These are phyloP conservation scores for Gentiana dahurica DNA, from an alignment of 257 asterid genomes.

Conservation along the genomic window DNA sequence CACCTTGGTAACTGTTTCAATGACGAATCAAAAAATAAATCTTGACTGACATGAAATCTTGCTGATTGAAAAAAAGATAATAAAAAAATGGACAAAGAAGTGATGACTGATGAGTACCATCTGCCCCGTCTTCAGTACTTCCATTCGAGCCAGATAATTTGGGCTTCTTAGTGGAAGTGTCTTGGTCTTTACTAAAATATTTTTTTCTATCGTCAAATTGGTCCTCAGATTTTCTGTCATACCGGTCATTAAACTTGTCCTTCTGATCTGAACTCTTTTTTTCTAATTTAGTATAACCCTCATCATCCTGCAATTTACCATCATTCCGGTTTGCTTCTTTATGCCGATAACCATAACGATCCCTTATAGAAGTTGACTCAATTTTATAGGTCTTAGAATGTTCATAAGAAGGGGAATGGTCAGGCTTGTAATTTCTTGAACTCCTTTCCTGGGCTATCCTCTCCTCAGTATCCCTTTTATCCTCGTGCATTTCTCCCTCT, in stretches of 20 bases:
- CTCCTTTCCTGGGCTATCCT: slow-evolving; percentile 33
- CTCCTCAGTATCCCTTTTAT: slow-evolving; percentile 36
- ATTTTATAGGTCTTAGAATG: slow-evolving; percentile 33
- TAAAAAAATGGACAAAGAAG: not conserved
- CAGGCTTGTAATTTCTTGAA: slow-evolving; percentile 24
- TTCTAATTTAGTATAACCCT: slow-evolving; percentile 29
- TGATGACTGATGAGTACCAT: slow-evolving; percentile 22
- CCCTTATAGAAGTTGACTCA: slow-evolving; percentile 41
- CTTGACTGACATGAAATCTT: not conserved
- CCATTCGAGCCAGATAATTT: slow-evolving; percentile 29
- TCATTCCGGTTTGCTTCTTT: slow-evolving; percentile 43
- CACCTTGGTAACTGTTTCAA: slow-evolving; percentile 4
- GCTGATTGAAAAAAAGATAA: not conserved
- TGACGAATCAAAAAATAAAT: slow-evolving; percentile 2
- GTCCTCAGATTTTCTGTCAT: slow-evolving; percentile 22
- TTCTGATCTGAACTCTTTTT: slow-evolving; percentile 33
- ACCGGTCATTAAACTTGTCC: slow-evolving; percentile 26
- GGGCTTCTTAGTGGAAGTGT: slow-evolving; percentile 47
- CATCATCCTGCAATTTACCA: slow-evolving; percentile 25
- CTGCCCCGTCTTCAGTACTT: slow-evolving; percentile 20
- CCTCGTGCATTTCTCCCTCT: slow-evolving; percentile 31
- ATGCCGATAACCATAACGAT: slow-evolving; percentile 31
- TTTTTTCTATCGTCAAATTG: slow-evolving; percentile 23
- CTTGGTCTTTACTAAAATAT: slow-evolving; percentile 29
- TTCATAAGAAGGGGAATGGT: slow-evolving; percentile 41